Base-by-base conservation (phyloP, 805 yeast genomes). In the Wickerhamomyces silvicola region DNA sequence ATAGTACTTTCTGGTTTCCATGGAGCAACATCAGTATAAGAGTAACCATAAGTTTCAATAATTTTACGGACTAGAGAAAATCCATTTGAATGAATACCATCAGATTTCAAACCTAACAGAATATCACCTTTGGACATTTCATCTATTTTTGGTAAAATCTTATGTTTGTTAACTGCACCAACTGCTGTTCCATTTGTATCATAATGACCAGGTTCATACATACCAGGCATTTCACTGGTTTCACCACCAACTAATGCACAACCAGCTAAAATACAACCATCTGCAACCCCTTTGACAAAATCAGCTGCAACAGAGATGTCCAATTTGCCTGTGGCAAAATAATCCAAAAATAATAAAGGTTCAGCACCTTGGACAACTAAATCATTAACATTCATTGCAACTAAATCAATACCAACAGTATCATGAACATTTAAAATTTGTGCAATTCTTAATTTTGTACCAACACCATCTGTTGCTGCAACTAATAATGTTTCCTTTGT, bases 211-310 rank as follows among this genome's bases (percentile, higher is more conserved):
- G 78, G 86, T 38, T 80, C 83, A 53, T 92, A 92, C 83, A 92
- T 85, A 44, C 98, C 98, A 18, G 99, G 99, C 99, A 92, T 92
- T 68, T 92, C 99, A 33, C 95, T 82, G 23, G 99, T 92, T 63
- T 92, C 99, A 45, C 99, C 99, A 35, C 99, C 99, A 33, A 92
- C 96, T 37, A 92, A 70, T 6, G 99, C 98, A 71, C 98, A 90
- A 9, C 95, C 96, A 21, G 97, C 83, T 44, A 77, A 75, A 43
- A 80, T 78, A 68, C 99, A 92, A 36, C 98, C 99, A 42, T 83
- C 83, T 30, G 96, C 97, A 42, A 92, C 98, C 61, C 98, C 97
- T 39, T 74, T 67, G 23, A 92, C 97, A 48, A 92, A 92, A 45
- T 76, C 79, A 17, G 92, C 79, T 6, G 97, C 95, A 26, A 85